Base-by-base conservation (phyloP, 768 basidiomycete genomes). In the Naganishia antarctica region DNA sequence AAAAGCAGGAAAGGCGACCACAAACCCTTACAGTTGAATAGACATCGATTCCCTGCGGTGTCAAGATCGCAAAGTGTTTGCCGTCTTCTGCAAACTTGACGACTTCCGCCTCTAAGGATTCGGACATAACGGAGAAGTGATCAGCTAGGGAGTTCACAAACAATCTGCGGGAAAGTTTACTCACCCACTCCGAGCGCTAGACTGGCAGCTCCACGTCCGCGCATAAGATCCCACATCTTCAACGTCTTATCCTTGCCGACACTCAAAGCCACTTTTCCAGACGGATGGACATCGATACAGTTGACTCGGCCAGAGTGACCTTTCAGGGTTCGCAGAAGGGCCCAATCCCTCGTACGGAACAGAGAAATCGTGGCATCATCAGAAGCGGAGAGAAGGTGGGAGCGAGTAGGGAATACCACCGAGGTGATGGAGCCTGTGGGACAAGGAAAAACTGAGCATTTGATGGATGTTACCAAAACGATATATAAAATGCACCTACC, bases 171-270 rank as follows among this genome's bases (percentile, higher is more conserved):
- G 23, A 23, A 7, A 8, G 64, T 1, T 4, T 15, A 74, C 82
- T 61, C 65, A 90, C 92, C 92, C 80, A 87, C 88, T 23, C 90
- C 90, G 5, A 99, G 77, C 74, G 93, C 92, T 48, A 85, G 87
- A 75, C 91, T 91, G 7, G 90, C 91, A 12, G 85, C 85, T 3
- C 90, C 90, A 75, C 88, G 87, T 0, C 94, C 94, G 47, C 93
- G 81, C 90, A 97, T 93, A 51, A 99, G 80, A 81, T 99, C 96
- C 96, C 96, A 99, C 93, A 99, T 96, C 45, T 92, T 83, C 64
- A 98, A 69, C 3, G 89, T 90, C 68, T 83, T 82, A 72, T 98
- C 96, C 71, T 86, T 87, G 7, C 96, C 94, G 0, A 97, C 91
- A 66, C 87, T 91, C 43, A 99, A 77, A 0, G 87, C 93, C 18